Conservation (phyloP, 306 rosid species). For the Rosa lucieae region DNA sequence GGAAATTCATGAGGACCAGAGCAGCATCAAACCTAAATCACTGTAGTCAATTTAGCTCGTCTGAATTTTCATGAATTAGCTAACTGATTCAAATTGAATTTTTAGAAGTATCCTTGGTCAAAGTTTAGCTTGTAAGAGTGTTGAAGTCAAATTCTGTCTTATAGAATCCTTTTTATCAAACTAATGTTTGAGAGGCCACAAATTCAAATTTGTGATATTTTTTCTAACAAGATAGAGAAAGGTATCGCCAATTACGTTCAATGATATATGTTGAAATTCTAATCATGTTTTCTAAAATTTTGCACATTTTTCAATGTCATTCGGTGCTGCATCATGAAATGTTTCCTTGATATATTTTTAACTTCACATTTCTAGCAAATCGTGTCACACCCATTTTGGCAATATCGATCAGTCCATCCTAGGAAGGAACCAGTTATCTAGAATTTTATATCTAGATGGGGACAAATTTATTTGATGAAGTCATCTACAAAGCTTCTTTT, state of each 20-base stretch:
- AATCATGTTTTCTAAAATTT: neutral
- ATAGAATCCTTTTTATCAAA: neutral
- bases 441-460: neutral
- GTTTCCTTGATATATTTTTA: neutral
- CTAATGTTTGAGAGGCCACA: neutral
- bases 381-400: neutral
- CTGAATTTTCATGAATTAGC: neutral
- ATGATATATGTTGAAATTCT: neutral
- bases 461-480: neutral
- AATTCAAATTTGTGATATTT: neutral
- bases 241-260: neutral
- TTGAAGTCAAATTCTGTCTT: neutral
- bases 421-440: neutral
- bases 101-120: neutral
- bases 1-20: neutral
- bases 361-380: neutral
- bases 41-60: neutral
- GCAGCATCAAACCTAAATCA: neutral
- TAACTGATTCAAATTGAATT: neutral
- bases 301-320: neutral
- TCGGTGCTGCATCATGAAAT: neutral
- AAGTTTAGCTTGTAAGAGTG: neutral
- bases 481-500: neutral
- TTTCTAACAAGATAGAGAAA: neutral
- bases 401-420: neutral